Conservation (phyloP, 495 filamentous ascomycete species). For the Talaromyces stipitatus region DNA sequence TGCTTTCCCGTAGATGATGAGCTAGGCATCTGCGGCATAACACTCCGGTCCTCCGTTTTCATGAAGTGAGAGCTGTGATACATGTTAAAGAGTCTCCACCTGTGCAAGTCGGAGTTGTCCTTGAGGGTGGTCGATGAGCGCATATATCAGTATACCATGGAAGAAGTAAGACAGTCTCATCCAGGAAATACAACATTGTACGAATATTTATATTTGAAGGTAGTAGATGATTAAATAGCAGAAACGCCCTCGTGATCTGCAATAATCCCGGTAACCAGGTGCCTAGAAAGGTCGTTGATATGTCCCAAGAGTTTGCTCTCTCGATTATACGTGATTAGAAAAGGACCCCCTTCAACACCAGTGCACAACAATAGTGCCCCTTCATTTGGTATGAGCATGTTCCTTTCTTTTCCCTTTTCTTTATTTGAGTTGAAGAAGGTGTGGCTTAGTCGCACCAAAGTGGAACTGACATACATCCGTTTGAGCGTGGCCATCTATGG, state of each 20-base stretch:
- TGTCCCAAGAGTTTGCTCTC: not conserved
- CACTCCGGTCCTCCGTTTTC: not conserved
- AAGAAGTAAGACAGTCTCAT: not conserved
- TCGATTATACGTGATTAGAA: not conserved
- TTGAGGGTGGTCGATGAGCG: not conserved
- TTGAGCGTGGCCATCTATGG: slow-evolving; percentile 5
- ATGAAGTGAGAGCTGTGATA: not conserved
- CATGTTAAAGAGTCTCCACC: not conserved
- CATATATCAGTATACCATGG: not conserved
- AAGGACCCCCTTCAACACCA: not conserved
- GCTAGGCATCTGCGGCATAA: not conserved
- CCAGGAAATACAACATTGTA: not conserved
- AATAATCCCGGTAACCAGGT: not conserved
- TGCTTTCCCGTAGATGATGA: not conserved
- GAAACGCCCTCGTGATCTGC: not conserved
- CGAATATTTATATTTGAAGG: not conserved
- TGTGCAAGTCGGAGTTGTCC: not conserved
- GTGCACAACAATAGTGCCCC: not conserved
- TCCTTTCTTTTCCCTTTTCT: not conserved
- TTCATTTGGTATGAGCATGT: not conserved
- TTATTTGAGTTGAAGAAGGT: slow-evolving; percentile 1
- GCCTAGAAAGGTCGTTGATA: not conserved
- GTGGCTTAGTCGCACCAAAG: slow-evolving; percentile 7
- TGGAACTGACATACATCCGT: slow-evolving; percentile 3
- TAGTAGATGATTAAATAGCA: not conserved